phyloP scores from a whole-genome alignment of 495 filamentous ascomycete genomes.

The Penicillium longicatenatum region DNA sequence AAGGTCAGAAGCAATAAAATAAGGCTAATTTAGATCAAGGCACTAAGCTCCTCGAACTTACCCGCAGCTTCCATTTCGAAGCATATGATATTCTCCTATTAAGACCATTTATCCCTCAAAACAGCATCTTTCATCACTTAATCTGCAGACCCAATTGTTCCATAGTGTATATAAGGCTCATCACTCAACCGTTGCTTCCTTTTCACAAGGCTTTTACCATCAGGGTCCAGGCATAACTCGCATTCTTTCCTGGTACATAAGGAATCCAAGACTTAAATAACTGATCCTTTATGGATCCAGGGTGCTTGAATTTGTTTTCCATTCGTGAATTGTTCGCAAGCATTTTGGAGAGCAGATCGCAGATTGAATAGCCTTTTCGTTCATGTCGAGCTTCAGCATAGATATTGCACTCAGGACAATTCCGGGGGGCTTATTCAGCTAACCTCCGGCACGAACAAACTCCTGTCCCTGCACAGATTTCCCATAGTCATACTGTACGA shows the following conservation, averaged over 20 bases:
- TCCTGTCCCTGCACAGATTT: conserved; percentile 27
- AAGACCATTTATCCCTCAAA: conserved; percentile 31
- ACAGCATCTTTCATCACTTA: conserved; percentile 38
- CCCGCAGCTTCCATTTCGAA: conserved; percentile 54
- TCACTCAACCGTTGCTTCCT: conserved; percentile 2
- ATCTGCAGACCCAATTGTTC: conserved; percentile 45
- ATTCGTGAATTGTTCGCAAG: too few species aligned
- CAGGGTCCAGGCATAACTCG: conserved; percentile 16
- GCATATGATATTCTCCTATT: conserved; percentile 32
- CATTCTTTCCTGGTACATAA: too few species aligned
- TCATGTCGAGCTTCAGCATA: too few species aligned
- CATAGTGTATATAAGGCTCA: conserved; percentile 34
- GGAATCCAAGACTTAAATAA: too few species aligned
- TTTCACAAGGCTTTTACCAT: conserved; percentile 8
- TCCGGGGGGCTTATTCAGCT: conserved; percentile 24
- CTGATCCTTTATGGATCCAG: too few species aligned
- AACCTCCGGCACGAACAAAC: conserved; percentile 16
- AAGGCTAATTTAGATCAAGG: too few species aligned
- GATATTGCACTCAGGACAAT: too few species aligned
- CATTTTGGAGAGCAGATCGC: too few species aligned
- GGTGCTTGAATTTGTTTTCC: too few species aligned
- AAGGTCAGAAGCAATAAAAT: too few species aligned
- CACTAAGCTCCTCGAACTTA: too few species aligned
- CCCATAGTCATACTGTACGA: conserved; percentile 46
- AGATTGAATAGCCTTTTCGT: too few species aligned